Conservation (phyloP, 202 grass and related monocot species). For the Elaeis oleifera region DNA sequence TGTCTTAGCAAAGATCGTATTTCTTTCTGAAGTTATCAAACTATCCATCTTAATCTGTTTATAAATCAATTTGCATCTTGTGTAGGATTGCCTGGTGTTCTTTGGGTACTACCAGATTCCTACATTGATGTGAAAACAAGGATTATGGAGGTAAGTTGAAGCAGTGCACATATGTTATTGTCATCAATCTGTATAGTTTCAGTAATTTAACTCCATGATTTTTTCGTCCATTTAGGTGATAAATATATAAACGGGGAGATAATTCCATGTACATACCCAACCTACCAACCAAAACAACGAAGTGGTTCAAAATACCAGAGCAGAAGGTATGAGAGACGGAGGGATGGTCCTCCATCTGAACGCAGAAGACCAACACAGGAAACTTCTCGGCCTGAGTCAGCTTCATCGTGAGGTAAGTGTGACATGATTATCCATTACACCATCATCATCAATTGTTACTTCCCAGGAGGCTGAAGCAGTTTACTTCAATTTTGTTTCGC, state of each 20-base stretch:
- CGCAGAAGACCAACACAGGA: slow-evolving; percentile 42
- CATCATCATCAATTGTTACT: no score
- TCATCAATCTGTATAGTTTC: background rate
- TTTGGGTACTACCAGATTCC: slow-evolving; percentile 97
- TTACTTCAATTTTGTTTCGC: no score
- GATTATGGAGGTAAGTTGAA: slow-evolving; percentile 76
- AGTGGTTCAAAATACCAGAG: slow-evolving; percentile 77
- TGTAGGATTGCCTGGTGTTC: slow-evolving; percentile 75
- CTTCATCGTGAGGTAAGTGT: slow-evolving; percentile 53
- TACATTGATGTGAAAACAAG: slow-evolving; percentile 99
- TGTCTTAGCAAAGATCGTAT: background rate
- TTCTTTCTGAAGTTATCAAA: no score
- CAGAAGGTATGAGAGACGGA: slow-evolving; percentile 74
- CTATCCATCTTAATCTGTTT: no score
- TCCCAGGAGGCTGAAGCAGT: no score
- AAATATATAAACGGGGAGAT: slow-evolving; percentile 99
- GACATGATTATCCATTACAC: no score
- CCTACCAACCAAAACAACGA: slow-evolving; percentile 85
- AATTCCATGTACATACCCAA: slow-evolving; percentile 92
- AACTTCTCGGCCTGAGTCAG: slow-evolving; percentile 34
- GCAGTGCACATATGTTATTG: background rate
- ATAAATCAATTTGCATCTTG: background rate
- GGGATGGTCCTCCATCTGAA: slow-evolving; percentile 47
- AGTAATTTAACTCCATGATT: background rate
- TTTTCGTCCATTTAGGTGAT: slow-evolving; percentile 46